Conservation (phyloP, 148 eudicot species). For the Chenopodium quinoa region DNA sequence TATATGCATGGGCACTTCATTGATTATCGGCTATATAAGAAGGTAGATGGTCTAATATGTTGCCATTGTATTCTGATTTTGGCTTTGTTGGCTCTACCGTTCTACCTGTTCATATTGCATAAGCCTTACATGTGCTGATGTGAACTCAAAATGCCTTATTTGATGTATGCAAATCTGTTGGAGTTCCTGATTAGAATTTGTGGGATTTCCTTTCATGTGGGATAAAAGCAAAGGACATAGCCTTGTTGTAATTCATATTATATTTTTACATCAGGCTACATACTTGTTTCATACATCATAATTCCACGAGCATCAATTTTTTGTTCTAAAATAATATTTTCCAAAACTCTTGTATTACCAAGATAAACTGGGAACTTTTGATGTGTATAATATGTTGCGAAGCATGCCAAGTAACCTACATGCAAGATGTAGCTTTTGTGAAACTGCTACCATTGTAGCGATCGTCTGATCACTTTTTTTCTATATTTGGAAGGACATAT, state of each 20-base stretch:
- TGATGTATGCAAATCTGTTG: background rate
- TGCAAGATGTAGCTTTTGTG: too few relatives aligned
- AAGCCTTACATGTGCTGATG: background rate
- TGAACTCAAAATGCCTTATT: background rate
- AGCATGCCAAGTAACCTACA: background rate
- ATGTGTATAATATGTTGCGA: background rate
- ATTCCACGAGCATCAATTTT: background rate
- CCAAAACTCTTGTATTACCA: too few relatives aligned
- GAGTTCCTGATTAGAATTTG: background rate
- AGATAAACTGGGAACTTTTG: too few relatives aligned
- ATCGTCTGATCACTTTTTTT: background rate
- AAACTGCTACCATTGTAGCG: too few relatives aligned
- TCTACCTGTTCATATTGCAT: background rate
- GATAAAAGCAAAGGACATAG: background rate
- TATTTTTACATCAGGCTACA: background rate
- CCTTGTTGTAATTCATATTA: background rate
- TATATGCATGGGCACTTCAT: slow-evolving; percentile 92
- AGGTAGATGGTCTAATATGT: slow-evolving; percentile 39
- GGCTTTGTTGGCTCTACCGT: background rate
- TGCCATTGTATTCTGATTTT: slow-evolving; percentile 5
- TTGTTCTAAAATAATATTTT: too few relatives aligned
- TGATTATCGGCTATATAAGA: slow-evolving; percentile 62
- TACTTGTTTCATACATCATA: background rate
- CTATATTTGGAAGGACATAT: background rate
- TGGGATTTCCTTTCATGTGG: too few relatives aligned